Evolutionary conservation across 805 yeast genomes (phyloP).

Genomic region (Priceomyces haplophilus): DNA sequence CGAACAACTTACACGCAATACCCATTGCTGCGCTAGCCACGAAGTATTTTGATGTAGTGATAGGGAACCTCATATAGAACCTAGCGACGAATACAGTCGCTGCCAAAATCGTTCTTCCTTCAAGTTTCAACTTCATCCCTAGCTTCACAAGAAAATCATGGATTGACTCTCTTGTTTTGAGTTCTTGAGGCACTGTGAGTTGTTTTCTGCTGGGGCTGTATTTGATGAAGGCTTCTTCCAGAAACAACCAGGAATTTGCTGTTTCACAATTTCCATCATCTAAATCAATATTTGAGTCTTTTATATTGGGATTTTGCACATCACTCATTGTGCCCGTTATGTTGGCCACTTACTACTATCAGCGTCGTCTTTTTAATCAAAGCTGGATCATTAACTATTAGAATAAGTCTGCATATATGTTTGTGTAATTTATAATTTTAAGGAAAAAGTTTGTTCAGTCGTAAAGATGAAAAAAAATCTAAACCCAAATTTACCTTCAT

Average conservation of each 20-base stretch:
- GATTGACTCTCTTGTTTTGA: constrained; percentile 35
- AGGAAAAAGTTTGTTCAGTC: constrained; percentile 3
- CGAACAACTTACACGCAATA: constrained; percentile 42
- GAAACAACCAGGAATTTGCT: constrained; percentile 36
- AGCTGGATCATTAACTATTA: not conserved
- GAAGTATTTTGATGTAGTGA: constrained; percentile 41
- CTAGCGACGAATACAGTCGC: constrained; percentile 40
- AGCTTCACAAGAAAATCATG: constrained; percentile 37
- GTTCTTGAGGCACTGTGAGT: constrained; percentile 33
- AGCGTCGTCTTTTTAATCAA: not conserved
- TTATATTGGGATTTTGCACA: not conserved
- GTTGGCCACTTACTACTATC: not conserved
- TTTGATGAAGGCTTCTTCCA: constrained; percentile 30
- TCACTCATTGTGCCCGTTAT: not conserved
- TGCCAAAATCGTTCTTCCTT: constrained; percentile 40
- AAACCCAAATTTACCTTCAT: not conserved
- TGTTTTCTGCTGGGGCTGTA: constrained; percentile 33
- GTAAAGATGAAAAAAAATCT: constrained; percentile 1
- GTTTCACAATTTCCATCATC: not conserved
- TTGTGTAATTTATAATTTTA: constrained; percentile 4
- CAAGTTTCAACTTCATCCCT: constrained; percentile 36
- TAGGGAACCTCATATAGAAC: constrained; percentile 40
- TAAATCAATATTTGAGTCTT: not conserved
- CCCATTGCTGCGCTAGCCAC: constrained; percentile 44
- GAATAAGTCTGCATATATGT: not conserved